Evolutionary conservation across 129 eudicot species (phyloP), one percentile per base, ranked within the genome.

Genomic region (Helianthus tuberosus): DNA sequence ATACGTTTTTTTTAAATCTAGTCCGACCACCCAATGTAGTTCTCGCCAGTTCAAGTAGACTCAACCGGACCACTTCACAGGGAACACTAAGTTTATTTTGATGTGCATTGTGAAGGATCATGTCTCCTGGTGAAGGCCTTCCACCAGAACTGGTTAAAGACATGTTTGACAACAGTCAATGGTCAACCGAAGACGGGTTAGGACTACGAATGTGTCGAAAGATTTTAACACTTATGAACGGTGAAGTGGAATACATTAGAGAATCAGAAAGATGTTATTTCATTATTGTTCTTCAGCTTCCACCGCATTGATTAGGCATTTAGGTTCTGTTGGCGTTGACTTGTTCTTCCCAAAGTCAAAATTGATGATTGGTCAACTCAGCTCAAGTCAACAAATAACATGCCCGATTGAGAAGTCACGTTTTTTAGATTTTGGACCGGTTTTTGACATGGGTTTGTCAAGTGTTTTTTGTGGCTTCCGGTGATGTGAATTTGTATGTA

Each of bases 101-200:
- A 58, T 58, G 61, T 77, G 14, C 69, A 32, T 58, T 66, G 35
- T 75, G 74, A 78, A 93, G 98, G 96, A 87, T 93, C 68, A 82
- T 73, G 48, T 86, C 89, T 85, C 96, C 96, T 0, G 98, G 98
- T 38, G 93, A 93, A 69, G 98, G 98, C n/a, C 91, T 93, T 69
- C 92, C 96, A 38, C 89, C 91, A 0, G 96, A 88, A 74, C 67
- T 93, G 39, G 85, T 93, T 73, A 93, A 88, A 77, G 98, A 93
- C 81, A 89, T 89, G 96, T 90, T 93, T 80, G 83, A 83, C 41
- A 83, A 78, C 86, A 85, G 86, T 55, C 79, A 72, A 59, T 90
- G 96, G 96, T 85, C 65, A 50, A 80, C 88, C 29, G 84, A 85
- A 66, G 96, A 93, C 83, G 98, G 98, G 69, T 65, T 93, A 46